phyloP scores from a whole-genome alignment of 495 filamentous ascomycete species.

The Talaromyces liani region DNA sequence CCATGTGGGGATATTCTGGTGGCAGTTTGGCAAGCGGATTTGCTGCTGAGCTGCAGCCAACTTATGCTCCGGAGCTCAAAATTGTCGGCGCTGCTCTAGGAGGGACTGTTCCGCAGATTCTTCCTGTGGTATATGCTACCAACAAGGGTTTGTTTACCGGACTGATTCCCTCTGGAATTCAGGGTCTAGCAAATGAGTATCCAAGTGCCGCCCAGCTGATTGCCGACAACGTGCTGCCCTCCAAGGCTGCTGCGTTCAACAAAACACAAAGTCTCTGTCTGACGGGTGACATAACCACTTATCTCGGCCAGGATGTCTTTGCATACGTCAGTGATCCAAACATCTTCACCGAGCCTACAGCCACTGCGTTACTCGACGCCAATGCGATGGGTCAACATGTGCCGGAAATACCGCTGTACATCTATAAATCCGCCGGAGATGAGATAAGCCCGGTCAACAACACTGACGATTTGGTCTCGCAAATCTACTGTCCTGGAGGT shows the following conservation, averaged over 20 bases:
- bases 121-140: constrained; percentile 13
- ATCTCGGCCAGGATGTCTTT: constrained; percentile 15
- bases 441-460: constrained; percentile 31
- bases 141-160: constrained; percentile 17
- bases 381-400: constrained; percentile 18
- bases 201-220: constrained; percentile 10
- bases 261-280: constrained; percentile 15
- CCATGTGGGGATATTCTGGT: constrained; percentile 48
- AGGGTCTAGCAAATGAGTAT: constrained; percentile 19
- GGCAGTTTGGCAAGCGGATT: constrained; percentile 41
- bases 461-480: constrained; percentile 33
- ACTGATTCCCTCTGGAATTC: constrained; percentile 14
- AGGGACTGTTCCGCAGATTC: constrained; percentile 24
- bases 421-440: constrained; percentile 43
- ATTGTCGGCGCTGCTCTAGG: constrained; percentile 40
- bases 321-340: constrained; percentile 9
- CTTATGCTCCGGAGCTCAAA: constrained; percentile 43
- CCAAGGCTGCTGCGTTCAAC: constrained; percentile 11
- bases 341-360: constrained; percentile 10
- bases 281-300: constrained; percentile 11
- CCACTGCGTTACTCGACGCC: constrained; percentile 8
- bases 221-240: constrained; percentile 9
- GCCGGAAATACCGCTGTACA: constrained; percentile 36
- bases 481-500: constrained; percentile 24
- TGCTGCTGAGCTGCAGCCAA: constrained; percentile 38